Base-by-base conservation (phyloP, 2,329 filamentous ascomycete species). In the Paraphaeosphaeria sporulosa region DNA sequence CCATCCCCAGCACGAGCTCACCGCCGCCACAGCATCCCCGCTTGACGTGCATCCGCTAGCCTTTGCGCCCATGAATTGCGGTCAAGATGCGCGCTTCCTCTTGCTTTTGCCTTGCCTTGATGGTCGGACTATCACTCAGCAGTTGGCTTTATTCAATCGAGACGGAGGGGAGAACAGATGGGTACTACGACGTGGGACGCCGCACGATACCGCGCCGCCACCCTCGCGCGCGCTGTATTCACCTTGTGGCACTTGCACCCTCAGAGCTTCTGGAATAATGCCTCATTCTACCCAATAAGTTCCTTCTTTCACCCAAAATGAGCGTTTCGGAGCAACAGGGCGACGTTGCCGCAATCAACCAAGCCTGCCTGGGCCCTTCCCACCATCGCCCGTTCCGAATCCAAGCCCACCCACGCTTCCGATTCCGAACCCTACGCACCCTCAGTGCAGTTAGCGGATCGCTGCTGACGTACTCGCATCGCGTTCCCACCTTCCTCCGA, bases 11-110 rank as follows among this genome's bases (percentile, higher is more conserved):
- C 48, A 44, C 25, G 38, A 1, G 12, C 51, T 43, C 51, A 54
- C 51, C 51, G 51, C 51, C 51, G 36, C 50, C 50, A 54, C 51
- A 44, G 1, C 34, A 44, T 21, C 51, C 38, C 51, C 51, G 51
- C 51, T 32, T 40, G 48, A 23, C 32, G 17, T 40, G 48, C 47
- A 21, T 40, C 5, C 38, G 8, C 17, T n/a, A 40, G 38, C 38
- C 7, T 40, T 15, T 40, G 38, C 19, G 30, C 30, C 19, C 2
- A 23, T 5, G 32, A 38, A 12, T 34, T 23, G 34, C 42, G 42
- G 42, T 44, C 42, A 44, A 44, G 42, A 52, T n/a, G 34, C 34
- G 30, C 49, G 48, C 21, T 19, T 25, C 32, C 40, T 15, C 49
- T 52, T 52, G 34, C 49, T 42, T 42, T n/a, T 52, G 2, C 34